A percentile compares a stretch with the other conserved stretches of the same genome.
Evolutionary conservation across 805 yeast genomes (phyloP).

Genomic region (Candida arabinofermentans): DNA sequence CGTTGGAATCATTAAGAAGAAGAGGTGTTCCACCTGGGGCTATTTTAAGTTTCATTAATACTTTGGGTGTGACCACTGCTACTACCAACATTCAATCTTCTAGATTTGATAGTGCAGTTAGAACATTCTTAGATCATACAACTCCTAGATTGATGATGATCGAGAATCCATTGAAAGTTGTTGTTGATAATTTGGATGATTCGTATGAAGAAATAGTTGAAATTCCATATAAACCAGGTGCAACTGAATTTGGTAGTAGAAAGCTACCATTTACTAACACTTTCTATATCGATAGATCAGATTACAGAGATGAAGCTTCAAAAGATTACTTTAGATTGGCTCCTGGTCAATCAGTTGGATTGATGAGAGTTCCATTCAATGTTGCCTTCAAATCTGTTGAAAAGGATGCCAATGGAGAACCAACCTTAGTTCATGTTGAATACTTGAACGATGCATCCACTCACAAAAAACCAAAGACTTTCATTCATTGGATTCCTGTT

Average conservation of each 20-base stretch:
- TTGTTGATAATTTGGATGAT: constrained; percentile 76
- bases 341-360: constrained; percentile 91
- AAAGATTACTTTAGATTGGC: constrained; percentile 89
- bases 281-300: constrained; percentile 83
- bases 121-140: constrained; percentile 81
- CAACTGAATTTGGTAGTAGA: constrained; percentile 69
- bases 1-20: constrained; percentile 90
- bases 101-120: constrained; percentile 85
- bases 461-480: constrained; percentile 85
- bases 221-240: constrained; percentile 89
- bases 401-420: constrained; percentile 56
- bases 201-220: constrained; percentile 65
- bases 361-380: constrained; percentile 85
- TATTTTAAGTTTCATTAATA: constrained; percentile 84
- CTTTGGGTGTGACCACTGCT: constrained; percentile 94
- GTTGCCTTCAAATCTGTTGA: constrained; percentile 68
- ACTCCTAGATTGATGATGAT: constrained; percentile 96
- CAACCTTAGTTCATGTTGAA: constrained; percentile 68
- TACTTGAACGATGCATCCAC: constrained; percentile 62
- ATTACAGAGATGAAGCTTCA: constrained; percentile 65
- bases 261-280: constrained; percentile 70
- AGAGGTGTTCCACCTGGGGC: constrained; percentile 99
- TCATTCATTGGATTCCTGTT: constrained; percentile 93
- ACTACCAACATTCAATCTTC: constrained; percentile 87
- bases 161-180: constrained; percentile 79